phyloP scores from a whole-genome alignment of 305 asterid genomes.

The Fraxinus nigra region DNA sequence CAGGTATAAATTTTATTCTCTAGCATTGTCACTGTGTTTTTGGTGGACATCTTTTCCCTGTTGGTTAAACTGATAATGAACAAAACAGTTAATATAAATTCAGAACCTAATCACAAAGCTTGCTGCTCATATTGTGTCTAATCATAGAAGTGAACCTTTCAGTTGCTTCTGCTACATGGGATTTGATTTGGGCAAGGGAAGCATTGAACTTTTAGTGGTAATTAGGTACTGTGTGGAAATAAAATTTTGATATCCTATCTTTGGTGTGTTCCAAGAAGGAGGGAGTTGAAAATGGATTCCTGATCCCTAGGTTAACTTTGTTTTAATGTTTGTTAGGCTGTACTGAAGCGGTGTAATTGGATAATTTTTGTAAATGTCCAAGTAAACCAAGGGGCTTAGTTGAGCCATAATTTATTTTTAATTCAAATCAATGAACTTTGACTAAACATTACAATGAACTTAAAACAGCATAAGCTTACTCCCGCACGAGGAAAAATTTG shows the following conservation, averaged over 20 bases:
- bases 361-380: neutral
- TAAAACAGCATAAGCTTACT: neutral
- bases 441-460: neutral
- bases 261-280: neutral
- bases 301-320: neutral
- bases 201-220: neutral
- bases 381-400: neutral
- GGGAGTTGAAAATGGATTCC: neutral
- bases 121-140: neutral
- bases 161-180: neutral
- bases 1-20: conserved; percentile 28
- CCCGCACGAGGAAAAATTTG: neutral
- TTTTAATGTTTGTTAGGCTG: neutral
- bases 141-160: neutral
- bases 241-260: neutral
- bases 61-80: neutral
- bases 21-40: neutral
- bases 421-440: neutral
- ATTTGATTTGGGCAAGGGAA: neutral
- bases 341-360: neutral
- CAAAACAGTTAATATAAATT: neutral
- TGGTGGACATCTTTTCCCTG: neutral
- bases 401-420: neutral
- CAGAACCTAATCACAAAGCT: neutral
- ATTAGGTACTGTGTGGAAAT: neutral